Evolutionary conservation across 257 asterid species (phyloP).

Genomic region (Plantago ovata): DNA sequence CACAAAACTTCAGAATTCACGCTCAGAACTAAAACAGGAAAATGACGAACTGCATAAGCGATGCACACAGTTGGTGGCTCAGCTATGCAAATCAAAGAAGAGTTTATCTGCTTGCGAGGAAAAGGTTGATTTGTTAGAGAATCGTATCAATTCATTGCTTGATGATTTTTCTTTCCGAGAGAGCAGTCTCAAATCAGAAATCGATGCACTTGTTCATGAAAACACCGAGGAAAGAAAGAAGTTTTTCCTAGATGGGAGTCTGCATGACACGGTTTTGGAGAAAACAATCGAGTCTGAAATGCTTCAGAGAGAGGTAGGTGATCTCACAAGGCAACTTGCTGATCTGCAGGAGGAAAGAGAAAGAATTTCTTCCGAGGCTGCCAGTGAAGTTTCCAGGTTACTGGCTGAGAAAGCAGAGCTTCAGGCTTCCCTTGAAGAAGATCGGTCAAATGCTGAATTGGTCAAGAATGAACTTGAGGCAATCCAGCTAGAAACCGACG

Average conservation of each 20-base stretch:
- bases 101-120: conserved; percentile 35
- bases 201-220: conserved; percentile 49
- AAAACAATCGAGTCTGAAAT: conserved; percentile 32
- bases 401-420: conserved; percentile 39
- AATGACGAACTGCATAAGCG: conserved; percentile 39
- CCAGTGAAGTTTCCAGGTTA: conserved; percentile 36
- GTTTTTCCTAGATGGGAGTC: conserved; percentile 16
- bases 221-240: conserved; percentile 33
- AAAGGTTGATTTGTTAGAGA: conserved; percentile 46
- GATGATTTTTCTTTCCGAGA: conserved; percentile 46
- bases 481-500: conserved; percentile 33
- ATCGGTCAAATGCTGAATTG: conserved; percentile 28
- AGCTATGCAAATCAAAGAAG: conserved; percentile 36
- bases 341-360: conserved; percentile 38
- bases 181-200: conserved; percentile 34
- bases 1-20: conserved; percentile 29
- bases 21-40: conserved; percentile 36
- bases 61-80: conserved; percentile 36
- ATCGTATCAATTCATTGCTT: conserved; percentile 35
- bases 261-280: conserved; percentile 16
- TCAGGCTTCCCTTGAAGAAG: conserved; percentile 43
- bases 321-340: conserved; percentile 30
- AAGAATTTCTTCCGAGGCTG: conserved; percentile 33
- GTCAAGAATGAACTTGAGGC: conserved; percentile 28
- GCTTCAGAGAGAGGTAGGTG: conserved; percentile 37